These are phyloP conservation scores for Mimosa bimucronata DNA, from an alignment of 306 rosid genomes.

Conservation along the genomic window DNA sequence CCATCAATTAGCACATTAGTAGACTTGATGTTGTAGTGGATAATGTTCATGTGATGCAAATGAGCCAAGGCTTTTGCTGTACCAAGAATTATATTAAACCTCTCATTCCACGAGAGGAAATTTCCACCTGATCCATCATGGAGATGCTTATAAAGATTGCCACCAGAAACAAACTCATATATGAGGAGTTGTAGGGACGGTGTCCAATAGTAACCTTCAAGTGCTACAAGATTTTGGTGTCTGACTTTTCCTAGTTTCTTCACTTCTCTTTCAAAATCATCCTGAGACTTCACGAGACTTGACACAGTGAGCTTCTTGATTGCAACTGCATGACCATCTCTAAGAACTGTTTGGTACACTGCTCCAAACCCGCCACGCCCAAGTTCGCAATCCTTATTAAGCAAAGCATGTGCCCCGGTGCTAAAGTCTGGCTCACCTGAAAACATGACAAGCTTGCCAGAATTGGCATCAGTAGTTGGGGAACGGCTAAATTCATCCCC, in stretches of 20 bases:
- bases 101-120: constrained; percentile 89
- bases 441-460: constrained; percentile 99
- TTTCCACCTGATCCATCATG: constrained; percentile 85
- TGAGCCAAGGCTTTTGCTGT: constrained; percentile 92
- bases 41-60: constrained; percentile 80
- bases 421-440: constrained; percentile 97
- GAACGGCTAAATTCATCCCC: constrained; percentile 92
- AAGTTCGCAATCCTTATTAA: constrained; percentile 97
- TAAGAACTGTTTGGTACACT: constrained; percentile 82
- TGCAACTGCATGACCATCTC: constrained; percentile 92
- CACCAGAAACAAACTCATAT: constrained; percentile 79
- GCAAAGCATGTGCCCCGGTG: constrained; percentile 93
- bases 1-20: constrained; percentile 84
- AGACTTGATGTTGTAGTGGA: constrained; percentile 94
- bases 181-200: constrained; percentile 95
- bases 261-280: constrained; percentile 94
- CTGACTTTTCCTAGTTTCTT: constrained; percentile 87
- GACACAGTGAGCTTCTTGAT: constrained; percentile 99
- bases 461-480: constrained; percentile 89
- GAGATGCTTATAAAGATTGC: constrained; percentile 90
- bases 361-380: constrained; percentile 99
- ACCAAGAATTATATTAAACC: constrained; percentile 88
- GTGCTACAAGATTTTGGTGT: constrained; percentile 86
- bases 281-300: constrained; percentile 96
- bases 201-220: constrained; percentile 99